Evolutionary conservation across 768 basidiomycete genomes (phyloP), one percentile per base, ranked within the genome.

Genomic region (Trametes maxima): DNA sequence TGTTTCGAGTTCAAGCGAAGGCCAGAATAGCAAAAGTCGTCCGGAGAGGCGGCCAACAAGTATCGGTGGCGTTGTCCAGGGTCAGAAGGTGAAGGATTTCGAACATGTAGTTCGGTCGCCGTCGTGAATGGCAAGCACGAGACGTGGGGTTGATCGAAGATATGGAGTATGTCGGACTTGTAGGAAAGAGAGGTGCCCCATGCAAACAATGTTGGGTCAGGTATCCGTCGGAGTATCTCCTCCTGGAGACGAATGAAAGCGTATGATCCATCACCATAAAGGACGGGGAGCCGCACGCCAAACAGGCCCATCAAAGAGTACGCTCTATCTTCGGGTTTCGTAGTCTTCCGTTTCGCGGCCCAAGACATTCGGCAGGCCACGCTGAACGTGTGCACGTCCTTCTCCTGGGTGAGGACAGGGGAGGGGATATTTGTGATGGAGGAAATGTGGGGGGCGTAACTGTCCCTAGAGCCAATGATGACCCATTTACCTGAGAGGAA

Each of bases 261-360:
- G 12, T 37, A 22, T 1, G 13, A 11, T 10, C 54, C 44, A n/a
- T 56, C 54, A 2, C 54, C 54, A 16, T 56, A 56, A 16, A 22
- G 13, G 1, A 45, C 35, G 10, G 24, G n/a, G 28, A 56, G 24
- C 2, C 24, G 40, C 17, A 56, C 35, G 28, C 28, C 54, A 19
- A 56, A 56, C 33, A 56, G 17, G 35, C 54, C 54, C 35, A 56
- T 36, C 24, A 56, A 25, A 2, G 43, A 46, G 35, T 56, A 56
- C 19, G 54, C 54, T 24, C 12, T 25, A 28, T 56, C 54, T 33
- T 56, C 54, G n/a, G 35, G 17, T 14, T 35, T 22, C 0, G 43
- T 33, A 11, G 54, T 35, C 3, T 10, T 13, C 25, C 54, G 22
- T 1, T 36, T 35, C 44, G 54, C 40, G 5, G 54, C 54, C 54